Conservation (phyloP, 208 protist species). For the Naegleria gruberi region DNA sequence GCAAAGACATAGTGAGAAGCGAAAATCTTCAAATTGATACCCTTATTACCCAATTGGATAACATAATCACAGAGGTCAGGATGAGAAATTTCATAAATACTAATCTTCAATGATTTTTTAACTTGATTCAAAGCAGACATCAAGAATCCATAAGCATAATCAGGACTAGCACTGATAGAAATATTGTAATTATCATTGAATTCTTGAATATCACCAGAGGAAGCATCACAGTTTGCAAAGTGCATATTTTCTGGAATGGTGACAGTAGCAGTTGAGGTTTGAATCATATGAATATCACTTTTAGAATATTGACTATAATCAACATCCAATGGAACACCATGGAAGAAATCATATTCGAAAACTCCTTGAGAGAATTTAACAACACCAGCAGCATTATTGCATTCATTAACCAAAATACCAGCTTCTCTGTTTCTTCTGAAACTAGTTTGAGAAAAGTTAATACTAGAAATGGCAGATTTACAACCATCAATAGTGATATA, state of each 20-base stretch:
- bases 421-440: constrained; percentile 46
- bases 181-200: background rate
- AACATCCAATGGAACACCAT: background rate
- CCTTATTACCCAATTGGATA: constrained; percentile 26
- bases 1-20: constrained; percentile 41
- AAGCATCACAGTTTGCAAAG: constrained; percentile 31
- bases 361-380: background rate
- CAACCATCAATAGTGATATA: constrained; percentile 36
- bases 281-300: constrained; percentile 35
- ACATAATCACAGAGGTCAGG: constrained; percentile 31
- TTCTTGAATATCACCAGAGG: background rate
- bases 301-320: constrained; percentile 9
- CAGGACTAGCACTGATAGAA: constrained; percentile 36
- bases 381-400: background rate
- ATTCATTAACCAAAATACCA: constrained; percentile 29
- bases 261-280: constrained; percentile 24
- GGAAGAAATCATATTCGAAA: constrained; percentile 22
- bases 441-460: constrained; percentile 42
- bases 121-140: constrained; percentile 13
- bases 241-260: constrained; percentile 28
- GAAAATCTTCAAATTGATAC: constrained; percentile 29
- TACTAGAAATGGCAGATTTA: constrained; percentile 36
- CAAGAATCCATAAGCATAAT: constrained; percentile 28
- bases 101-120: constrained; percentile 23
- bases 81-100: constrained; percentile 41